These are phyloP conservation scores for Magnolia sinica DNA, from an alignment of 164 flowering plant species.

Conservation along the genomic window DNA sequence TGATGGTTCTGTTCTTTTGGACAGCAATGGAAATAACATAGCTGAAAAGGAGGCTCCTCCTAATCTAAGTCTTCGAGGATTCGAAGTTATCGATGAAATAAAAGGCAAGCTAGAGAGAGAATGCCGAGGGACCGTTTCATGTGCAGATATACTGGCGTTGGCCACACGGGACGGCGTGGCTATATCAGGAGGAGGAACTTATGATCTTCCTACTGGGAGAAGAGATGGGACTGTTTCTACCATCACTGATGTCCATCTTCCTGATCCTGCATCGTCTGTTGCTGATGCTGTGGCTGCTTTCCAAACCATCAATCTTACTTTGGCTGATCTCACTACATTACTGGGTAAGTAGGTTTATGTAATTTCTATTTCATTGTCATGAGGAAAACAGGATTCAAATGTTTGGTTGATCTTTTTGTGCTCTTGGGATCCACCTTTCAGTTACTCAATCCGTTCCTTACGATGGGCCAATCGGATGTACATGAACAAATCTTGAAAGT, in stretches of 20 bases:
- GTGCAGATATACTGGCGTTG: slow-evolving; percentile 32
- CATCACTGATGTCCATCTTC: slow-evolving; percentile 26
- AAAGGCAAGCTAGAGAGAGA: slow-evolving; percentile 26
- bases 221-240: slow-evolving; percentile 37
- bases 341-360: slow-evolving; percentile 9
- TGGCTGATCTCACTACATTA: slow-evolving; percentile 33
- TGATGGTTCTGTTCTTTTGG: slow-evolving; percentile 38
- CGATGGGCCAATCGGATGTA: no score
- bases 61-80: slow-evolving; percentile 32
- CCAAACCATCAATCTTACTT: slow-evolving; percentile 19
- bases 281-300: slow-evolving; percentile 18
- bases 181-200: slow-evolving; percentile 26
- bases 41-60: slow-evolving; percentile 33
- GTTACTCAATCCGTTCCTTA: no score
- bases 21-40: slow-evolving; percentile 15
- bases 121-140: slow-evolving; percentile 29
- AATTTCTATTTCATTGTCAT: background rate
- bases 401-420: background rate
- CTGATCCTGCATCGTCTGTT: slow-evolving; percentile 24
- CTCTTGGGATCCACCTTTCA: no score
- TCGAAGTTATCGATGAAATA: slow-evolving; percentile 35
- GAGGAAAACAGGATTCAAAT: background rate
- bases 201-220: slow-evolving; percentile 37
- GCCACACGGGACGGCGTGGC: slow-evolving; percentile 33
- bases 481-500: no score